These are phyloP conservation scores for Actinomortierella wolfii DNA, from an alignment of 371 early-diverging fungal species.

Conservation along the genomic window DNA sequence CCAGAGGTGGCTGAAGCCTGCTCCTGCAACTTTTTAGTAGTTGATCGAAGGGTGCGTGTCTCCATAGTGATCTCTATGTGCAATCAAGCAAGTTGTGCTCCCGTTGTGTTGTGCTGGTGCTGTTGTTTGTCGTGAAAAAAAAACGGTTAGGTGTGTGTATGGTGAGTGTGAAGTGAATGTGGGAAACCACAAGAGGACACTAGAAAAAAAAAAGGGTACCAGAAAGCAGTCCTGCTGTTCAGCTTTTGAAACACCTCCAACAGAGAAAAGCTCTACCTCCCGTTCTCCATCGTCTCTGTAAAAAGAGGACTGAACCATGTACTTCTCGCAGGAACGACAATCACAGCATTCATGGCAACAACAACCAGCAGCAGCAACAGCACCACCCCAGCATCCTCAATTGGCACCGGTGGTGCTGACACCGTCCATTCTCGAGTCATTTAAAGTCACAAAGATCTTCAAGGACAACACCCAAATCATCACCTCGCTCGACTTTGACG, in stretches of 20 bases:
- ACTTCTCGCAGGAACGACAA: too few relatives aligned
- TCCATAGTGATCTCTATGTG: constrained; percentile 10
- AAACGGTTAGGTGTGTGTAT: background rate
- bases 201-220: too few relatives aligned
- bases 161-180: background rate
- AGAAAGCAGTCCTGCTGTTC: too few relatives aligned
- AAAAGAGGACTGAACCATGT: too few relatives aligned
- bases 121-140: background rate
- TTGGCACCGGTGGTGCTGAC: constrained; percentile 39
- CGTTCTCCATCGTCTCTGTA: too few relatives aligned
- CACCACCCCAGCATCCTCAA: constrained; percentile 8
- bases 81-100: background rate
- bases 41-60: constrained; percentile 40
- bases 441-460: constrained; percentile 68
- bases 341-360: too few relatives aligned
- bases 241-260: too few relatives aligned
- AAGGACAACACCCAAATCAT: constrained; percentile 66
- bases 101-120: background rate
- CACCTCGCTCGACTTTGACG: constrained; percentile 80
- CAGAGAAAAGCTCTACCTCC: too few relatives aligned
- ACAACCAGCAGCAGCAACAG: too few relatives aligned
- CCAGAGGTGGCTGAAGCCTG: constrained; percentile 2
- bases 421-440: constrained; percentile 38
- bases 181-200: background rate
- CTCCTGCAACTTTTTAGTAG: constrained; percentile 9